phyloP scores from a whole-genome alignment of 2,329 filamentous ascomycete species.

The Elsinoe australis region DNA sequence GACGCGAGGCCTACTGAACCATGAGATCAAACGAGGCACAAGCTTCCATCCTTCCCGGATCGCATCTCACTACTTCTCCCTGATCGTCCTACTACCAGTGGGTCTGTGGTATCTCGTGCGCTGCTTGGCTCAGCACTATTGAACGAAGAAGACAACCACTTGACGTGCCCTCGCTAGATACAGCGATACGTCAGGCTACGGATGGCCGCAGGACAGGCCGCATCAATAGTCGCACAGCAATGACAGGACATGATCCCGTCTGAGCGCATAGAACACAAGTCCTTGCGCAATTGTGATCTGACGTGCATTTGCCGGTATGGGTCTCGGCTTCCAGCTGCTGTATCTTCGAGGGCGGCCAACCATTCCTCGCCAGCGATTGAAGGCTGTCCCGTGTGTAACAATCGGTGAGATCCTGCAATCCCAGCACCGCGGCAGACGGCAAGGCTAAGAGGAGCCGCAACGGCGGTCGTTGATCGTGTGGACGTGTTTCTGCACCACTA shows the following conservation, averaged over 20 bases:
- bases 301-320: background rate
- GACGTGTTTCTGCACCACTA: background rate
- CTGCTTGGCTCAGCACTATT: slow-evolving; percentile 9
- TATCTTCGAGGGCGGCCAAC: slow-evolving; percentile 4
- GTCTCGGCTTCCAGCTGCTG: background rate
- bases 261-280: background rate
- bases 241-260: no score
- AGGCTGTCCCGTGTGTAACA: background rate
- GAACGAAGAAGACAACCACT: slow-evolving; percentile 4
- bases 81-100: slow-evolving; percentile 2
- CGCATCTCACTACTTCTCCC: background rate
- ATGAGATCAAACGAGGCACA: background rate
- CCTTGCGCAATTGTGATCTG: background rate
- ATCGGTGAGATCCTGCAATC: background rate
- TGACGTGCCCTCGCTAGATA: background rate
- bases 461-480: background rate
- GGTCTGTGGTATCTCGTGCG: slow-evolving; percentile 7
- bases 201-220: slow-evolving; percentile 7
- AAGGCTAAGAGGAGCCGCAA: slow-evolving; percentile 7
- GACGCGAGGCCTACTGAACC: background rate
- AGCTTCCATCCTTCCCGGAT: background rate
- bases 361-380: background rate
- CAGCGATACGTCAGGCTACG: background rate
- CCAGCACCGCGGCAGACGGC: slow-evolving; percentile 9
- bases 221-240: background rate